Evolutionary conservation across 2,329 filamentous ascomycete species (phyloP), one percentile per base, ranked within the genome.

Genomic region (Chaetomiaceae sp.): DNA sequence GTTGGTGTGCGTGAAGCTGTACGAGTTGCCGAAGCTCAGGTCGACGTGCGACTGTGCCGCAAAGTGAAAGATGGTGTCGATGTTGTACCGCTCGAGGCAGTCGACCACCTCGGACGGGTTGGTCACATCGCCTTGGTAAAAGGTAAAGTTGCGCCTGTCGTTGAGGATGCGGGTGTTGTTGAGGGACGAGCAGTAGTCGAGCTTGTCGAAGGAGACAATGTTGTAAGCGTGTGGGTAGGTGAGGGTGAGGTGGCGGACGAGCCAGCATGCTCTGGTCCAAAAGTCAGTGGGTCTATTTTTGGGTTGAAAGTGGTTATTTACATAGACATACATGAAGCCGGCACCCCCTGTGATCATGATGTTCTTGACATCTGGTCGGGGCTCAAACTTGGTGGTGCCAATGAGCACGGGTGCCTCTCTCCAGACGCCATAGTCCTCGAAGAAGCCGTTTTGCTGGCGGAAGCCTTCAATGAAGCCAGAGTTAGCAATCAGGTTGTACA

Each of bases 41-140:
- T 92, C 87, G 44, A 93, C 88, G 64, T 92, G 87, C 7, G 86
- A 89, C 69, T 90, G 85, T n/a, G 88, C 88, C 3, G 88, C 88
- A 62, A 93, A 90, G 67, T 92, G 87, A 66, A 92, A 82, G 55
- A 93, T 77, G 46, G 86, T 89, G 65, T 92, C 88, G 60, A 92
- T 85, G 30, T 80, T 76, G 70, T 89, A 75, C 54, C 81, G 77
- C 65, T 85, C 77, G 63, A 92, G 77, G 63, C 83, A 88, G 60
- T 80, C 78, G 56, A 86, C 75, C 3, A 92, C 85, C 61, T 87
- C 81, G 5, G 74, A 72, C 1, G 83, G 82, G 57, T 85, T 82
- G 27, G 85, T 89, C 58, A 92, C 82, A 62, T 92, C 86, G 49
- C 88, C 87, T 64, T 87, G 82, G 66, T 88, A 86, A 66, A 92